Percentiles rank a stretch among this genome's conserved stretches.
phyloP scores from a whole-genome alignment of 2,329 filamentous ascomycete genomes.

The Seiridium cupressi region DNA sequence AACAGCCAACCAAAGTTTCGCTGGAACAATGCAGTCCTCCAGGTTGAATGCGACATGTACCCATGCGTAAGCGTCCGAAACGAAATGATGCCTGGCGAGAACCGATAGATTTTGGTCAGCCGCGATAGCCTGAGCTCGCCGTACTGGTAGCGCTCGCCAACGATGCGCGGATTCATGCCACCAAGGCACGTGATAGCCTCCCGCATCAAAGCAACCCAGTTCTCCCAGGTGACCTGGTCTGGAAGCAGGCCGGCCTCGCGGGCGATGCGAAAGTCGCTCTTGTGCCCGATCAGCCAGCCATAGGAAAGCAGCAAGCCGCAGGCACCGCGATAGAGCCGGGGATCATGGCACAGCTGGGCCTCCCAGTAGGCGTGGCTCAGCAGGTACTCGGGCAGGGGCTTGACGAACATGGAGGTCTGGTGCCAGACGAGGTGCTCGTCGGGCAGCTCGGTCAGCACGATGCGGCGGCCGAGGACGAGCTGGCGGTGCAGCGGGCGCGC shows the following conservation, averaged over 20 bases:
- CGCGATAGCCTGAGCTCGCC: slow-evolving; percentile 37
- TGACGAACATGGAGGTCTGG: background rate
- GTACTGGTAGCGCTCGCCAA: slow-evolving; percentile 31
- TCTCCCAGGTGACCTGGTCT: slow-evolving; percentile 29
- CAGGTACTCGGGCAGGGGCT: background rate
- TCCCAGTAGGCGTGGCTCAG: background rate
- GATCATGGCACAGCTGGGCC: background rate
- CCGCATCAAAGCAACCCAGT: slow-evolving; percentile 23
- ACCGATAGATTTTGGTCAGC: slow-evolving; percentile 40
- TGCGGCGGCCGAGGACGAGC: slow-evolving; percentile 27
- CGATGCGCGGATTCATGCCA: slow-evolving; percentile 1
- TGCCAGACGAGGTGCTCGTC: slow-evolving; percentile 38
- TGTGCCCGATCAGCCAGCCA: slow-evolving; percentile 31
- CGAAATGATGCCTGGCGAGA: slow-evolving; percentile 14
- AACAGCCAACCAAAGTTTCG: background rate
- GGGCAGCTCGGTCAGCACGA: slow-evolving; percentile 33
- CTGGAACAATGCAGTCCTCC: background rate
- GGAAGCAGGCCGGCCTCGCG: slow-evolving; percentile 33
- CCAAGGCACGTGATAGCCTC: background rate
- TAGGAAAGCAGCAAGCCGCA: slow-evolving; percentile 37
- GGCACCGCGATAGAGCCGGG: background rate
- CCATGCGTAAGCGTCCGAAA: background rate
- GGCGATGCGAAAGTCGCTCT: slow-evolving; percentile 38
- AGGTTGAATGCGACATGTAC: background rate
- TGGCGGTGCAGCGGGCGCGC: slow-evolving; percentile 37